Evolutionary conservation across 2,329 filamentous ascomycete species (phyloP), one percentile per base, ranked within the genome.

Genomic region (Fusarium sp.): DNA sequence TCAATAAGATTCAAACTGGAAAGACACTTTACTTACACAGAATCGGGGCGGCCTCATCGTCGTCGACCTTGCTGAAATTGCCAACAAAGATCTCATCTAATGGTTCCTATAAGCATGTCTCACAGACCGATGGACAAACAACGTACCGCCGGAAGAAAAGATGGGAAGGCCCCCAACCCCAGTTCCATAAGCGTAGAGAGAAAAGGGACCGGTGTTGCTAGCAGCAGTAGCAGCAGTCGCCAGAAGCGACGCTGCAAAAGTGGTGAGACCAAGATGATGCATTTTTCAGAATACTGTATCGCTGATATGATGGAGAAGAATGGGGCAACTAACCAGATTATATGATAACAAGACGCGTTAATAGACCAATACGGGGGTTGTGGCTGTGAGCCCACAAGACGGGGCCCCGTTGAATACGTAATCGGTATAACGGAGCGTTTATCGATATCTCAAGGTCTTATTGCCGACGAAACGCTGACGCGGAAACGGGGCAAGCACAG

Each of bases 121-220:
- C 7, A 6, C 15, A 0, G 2, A 6, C 3, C 6, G 0, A 20
- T 20, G 7, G 6, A 12, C 0, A 24, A 12, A 18, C 12, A 28
- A 33, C 45, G 6, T 66, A 67, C 62, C n/a, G 3, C 64, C 64
- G 1, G 52, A 8, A 17, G 65, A 67, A 15, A 68, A 68, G 5
- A 68, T 14, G 2, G 52, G 47, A 39, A 67, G 24, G 6, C 63
- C 65, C 1, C 63, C 63, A 4, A 68, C 28, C 4, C 26, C 63
- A 15, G 65, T 28, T 7, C 65, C 65, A 33, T 67, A 68, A n/a
- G 65, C 65, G 26, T 31, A 68, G 4, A 67, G 13, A 17, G 65
- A 38, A 20, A 68, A 68, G 0, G 63, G 45, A 3, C 18, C 24
- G 2, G 12, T 7, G 1, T 33, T 28, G 2, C 10, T 38, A 2